phyloP scores from a whole-genome alignment of 768 basidiomycete species.

The Boletus insuetus region DNA sequence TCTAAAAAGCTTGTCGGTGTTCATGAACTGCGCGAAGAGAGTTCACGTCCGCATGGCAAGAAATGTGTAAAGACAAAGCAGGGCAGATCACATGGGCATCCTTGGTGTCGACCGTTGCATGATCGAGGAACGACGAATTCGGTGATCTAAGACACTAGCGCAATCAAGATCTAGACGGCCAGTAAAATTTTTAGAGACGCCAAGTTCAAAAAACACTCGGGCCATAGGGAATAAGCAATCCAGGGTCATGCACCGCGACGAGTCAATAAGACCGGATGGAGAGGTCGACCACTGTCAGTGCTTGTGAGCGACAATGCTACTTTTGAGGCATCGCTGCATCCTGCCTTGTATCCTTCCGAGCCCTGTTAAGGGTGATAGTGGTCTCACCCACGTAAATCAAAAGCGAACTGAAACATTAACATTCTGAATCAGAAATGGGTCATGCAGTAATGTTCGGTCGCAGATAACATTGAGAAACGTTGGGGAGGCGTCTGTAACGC shows the following conservation, averaged over 20 bases:
- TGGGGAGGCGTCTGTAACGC: too few species aligned
- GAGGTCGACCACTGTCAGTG: neutral
- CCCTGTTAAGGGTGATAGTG: neutral
- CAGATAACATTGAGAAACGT: too few species aligned
- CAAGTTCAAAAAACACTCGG: neutral
- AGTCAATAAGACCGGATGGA: neutral
- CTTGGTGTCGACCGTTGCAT: neutral
- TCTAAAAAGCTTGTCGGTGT: neutral
- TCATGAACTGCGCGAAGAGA: neutral
- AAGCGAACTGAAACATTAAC: too few species aligned
- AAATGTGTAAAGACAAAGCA: neutral
- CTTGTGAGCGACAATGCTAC: neutral
- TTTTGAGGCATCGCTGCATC: neutral
- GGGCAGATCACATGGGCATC: neutral
- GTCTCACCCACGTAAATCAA: too few species aligned
- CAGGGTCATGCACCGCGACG: neutral
- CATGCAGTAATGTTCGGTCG: too few species aligned
- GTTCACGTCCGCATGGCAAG: neutral
- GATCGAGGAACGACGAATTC: neutral
- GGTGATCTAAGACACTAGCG: neutral
- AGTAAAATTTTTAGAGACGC: neutral
- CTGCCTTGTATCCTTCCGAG: neutral
- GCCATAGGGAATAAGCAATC: neutral
- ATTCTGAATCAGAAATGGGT: too few species aligned
- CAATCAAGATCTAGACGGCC: neutral